Base-by-base conservation (phyloP, 2,329 filamentous ascomycete species). In the Monosporascus sp. region DNA sequence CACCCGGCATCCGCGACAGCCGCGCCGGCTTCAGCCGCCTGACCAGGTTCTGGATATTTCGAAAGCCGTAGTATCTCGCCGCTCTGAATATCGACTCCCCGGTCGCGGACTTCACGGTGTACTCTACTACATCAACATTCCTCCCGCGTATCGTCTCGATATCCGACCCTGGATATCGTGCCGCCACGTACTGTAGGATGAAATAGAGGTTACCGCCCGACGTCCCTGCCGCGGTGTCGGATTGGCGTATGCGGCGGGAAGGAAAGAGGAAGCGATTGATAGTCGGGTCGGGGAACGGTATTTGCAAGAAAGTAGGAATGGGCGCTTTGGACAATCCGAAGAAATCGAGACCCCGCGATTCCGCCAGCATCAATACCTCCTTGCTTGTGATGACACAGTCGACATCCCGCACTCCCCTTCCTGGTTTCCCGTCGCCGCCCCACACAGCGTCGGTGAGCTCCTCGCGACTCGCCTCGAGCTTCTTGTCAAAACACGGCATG, bases 401-500 rank as follows among this genome's bases (percentile, higher is more conserved):
- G 48, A 97, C 92, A 66, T 99, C 94, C 53, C 94, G 82, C 26
- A 94, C 81, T 1, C 83, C 83, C 48, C 75, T 71, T 1, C 74
- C 76, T 1, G 79, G 75, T 48, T 66, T 67, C 16, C 73, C 76
- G 50, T 73, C 74, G 41, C 71, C 76, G 51, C 71, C 76, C 92
- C 92, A 97, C 17, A 84, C 82, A 7, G 81, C 74, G 66, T 93
- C 88, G 1, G 92, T 97, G 40, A 99, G 81, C 71, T 99, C 94
- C 69, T 91, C 87, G 51, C 94, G 86, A 62, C 91, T 96, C 7
- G 94, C 94, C 73, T 99, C 94, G 27, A 99, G 81, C 71, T 99
- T 99, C 77, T 99, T 99, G 71, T 99, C 94, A 70, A 99, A 97
- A 71, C 94, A 99, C 20, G 94, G 94, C 94, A 99, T 99, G 46